Evolutionary conservation across 2,329 filamentous ascomycete genomes (phyloP), one percentile per base, ranked within the genome.

Genomic region (Aureobasidium sp.): DNA sequence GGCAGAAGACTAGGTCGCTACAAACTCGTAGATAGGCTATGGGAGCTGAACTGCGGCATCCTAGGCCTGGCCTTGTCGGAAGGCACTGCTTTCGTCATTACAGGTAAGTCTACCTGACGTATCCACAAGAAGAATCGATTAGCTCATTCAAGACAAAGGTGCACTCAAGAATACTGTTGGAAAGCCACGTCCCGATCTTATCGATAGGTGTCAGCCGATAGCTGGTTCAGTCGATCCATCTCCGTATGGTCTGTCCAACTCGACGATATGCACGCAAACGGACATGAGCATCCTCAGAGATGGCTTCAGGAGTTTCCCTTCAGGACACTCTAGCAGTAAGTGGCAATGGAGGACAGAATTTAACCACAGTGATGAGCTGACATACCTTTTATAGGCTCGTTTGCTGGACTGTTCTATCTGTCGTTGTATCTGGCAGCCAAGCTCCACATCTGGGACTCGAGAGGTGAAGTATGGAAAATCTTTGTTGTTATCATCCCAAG

Each of bases 31-130:
- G 81, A 84, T 65, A 75, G 82, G 25, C 68, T 85, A n/a, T 85
- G 83, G 83, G 82, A 85, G 70, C 72, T 85, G 67, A 85, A 85
- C 66, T 84, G 82, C 66, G 83, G 83, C 2, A 77, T 84, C 11
- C 68, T 85, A 30, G 83, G 83, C n/a, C 70, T 85, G 62, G 68
- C 81, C 16, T 70, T 85, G 44, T 78, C 80, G 34, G 79, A 83
- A 61, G 79, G 75, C 15, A 71, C 79, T n/a, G 78, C 81, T 0
- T 85, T 84, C 68, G 77, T 82, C 27, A 81, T 85, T 52, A 85
- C 82, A 5, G 79, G 71, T 70, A 68, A 8, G 29, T 13, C 21
- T 1, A 29, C 15, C 1, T 11, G 11, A 21, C 3, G 10, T 9
- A 13, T 10, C 5, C 2, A 25, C 16, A 13, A 15, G 34, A 27